Evolutionary conservation across 352 stramenopile species (phyloP), one percentile per base, ranked within the genome.

Genomic region (Phytophthora citrophthora): DNA sequence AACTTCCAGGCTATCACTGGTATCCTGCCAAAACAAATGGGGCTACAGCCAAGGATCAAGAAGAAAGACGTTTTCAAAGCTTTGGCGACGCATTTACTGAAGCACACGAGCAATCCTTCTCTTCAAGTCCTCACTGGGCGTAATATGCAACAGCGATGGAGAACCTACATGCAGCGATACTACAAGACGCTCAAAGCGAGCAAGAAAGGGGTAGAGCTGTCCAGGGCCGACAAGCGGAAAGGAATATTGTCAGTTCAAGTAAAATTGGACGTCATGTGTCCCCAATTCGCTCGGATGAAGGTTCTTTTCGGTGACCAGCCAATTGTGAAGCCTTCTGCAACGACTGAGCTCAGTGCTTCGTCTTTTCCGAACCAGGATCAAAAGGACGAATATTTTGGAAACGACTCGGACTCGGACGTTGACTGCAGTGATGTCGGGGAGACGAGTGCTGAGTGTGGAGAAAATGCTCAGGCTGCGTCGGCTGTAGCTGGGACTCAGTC

Each of bases 71-170:
- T 16, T 1, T 72, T 64, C 29, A 15, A 26, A 9, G 3, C 16
- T 8, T 47, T 68, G 15, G 64, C 50, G 3, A 34, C 13, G 23
- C 29, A 61, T 20, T 38, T 72, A 8, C 7, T 47, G 1, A 6
- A 20, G 1, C 8, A 65, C 8, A 48, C 55, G 5, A 55, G 29
- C 11, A 66, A 41, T 39, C 1, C 7, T 2, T 38, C 41, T 6
- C 32, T 68, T 8, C 50, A 15, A 20, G 27, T 6, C 4, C 57
- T 68, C 0, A 50, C 26, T 5, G 24, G 41, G 5, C 43, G 27
- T 0, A 54, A 46, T 13, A 68, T 72, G 64, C 36, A 63, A 9
- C 49, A 72, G 15, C 27, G 57, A 23, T 72, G 57, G 39, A 18
- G 24, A 4, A 68, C 56, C 7, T 68, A 64, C 38, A 43, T 32